Evolutionary conservation across 1,284 basidiomycete genomes (phyloP).

Genomic region (Microbotryum scabiosae): DNA sequence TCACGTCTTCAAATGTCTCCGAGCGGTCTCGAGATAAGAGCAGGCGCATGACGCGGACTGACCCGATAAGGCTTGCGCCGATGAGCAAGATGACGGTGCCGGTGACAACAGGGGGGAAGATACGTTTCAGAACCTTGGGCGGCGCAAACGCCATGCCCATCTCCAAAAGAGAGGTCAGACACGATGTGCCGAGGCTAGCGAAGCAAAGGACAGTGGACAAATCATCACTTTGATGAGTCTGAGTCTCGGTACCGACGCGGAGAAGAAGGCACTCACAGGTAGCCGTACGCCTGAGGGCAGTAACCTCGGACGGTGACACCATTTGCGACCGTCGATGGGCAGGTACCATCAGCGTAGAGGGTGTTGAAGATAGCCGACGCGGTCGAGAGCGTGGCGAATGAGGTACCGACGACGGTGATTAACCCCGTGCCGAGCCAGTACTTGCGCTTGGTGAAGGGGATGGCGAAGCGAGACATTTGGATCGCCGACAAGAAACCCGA

Average conservation of each 20-base stretch:
- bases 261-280: constrained; percentile 41
- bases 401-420: constrained; percentile 74
- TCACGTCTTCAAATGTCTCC: neutral
- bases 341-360: constrained; percentile 70
- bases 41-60: too few species aligned
- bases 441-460: constrained; percentile 43
- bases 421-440: constrained; percentile 67
- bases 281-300: constrained; percentile 61
- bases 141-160: constrained; percentile 63
- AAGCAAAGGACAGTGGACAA: too few species aligned
- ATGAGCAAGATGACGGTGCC: constrained; percentile 59
- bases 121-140: constrained; percentile 51
- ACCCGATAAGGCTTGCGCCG: constrained; percentile 45
- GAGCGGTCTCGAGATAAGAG: too few species aligned
- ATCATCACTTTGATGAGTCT: neutral
- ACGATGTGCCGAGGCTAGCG: constrained; percentile 52
- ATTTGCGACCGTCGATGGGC: constrained; percentile 53
- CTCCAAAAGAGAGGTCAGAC: constrained; percentile 71
- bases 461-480: constrained; percentile 40
- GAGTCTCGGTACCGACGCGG: constrained; percentile 5
- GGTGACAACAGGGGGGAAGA: constrained; percentile 76
- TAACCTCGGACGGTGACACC: constrained; percentile 54
- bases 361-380: constrained; percentile 56
- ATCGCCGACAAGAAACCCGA: constrained; percentile 50
- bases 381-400: constrained; percentile 69